A percentile compares a stretch with the other conserved stretches of the same genome.
phyloP scores from a whole-genome alignment of 1,139 yeast genomes.

The Kodamaea arcana region DNA sequence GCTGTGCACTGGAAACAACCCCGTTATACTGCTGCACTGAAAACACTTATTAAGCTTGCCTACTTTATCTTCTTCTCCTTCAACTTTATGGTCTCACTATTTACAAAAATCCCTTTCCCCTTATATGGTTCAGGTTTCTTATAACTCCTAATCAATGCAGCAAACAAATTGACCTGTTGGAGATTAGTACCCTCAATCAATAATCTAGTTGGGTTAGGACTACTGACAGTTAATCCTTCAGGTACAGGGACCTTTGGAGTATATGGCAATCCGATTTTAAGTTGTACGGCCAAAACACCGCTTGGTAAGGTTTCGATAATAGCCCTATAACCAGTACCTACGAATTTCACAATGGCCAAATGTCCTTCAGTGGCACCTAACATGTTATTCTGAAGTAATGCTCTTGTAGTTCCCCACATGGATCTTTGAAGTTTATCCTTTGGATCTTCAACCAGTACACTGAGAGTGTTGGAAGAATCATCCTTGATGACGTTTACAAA shows the following conservation, averaged over 20 bases:
- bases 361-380: conserved; percentile 93
- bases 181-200: conserved; percentile 84
- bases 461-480: conserved; percentile 32
- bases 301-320: conserved; percentile 52
- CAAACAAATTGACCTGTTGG: conserved; percentile 83
- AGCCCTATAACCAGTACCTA: conserved; percentile 97
- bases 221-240: conserved; percentile 62
- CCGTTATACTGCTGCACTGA: too few relatives aligned
- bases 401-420: conserved; percentile 94
- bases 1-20: too few relatives aligned
- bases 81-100: conserved; percentile 83
- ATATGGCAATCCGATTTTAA: conserved; percentile 69
- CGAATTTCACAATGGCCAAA: conserved; percentile 78
- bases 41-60: conserved; percentile 2
- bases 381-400: conserved; percentile 71
- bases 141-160: conserved; percentile 79
- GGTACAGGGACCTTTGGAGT: conserved; percentile 81
- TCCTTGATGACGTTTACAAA: conserved; percentile 47
- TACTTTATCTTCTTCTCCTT: conserved; percentile 92
- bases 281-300: conserved; percentile 58
- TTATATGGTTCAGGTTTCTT: conserved; percentile 98
- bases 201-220: conserved; percentile 86
- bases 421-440: conserved; percentile 66
- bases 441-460: conserved; percentile 56
- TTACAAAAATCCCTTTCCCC: conserved; percentile 95